Evolutionary conservation across 345 rosid genomes (phyloP), one percentile per base, ranked within the genome.

Genomic region (Hypericum androsaemum): DNA sequence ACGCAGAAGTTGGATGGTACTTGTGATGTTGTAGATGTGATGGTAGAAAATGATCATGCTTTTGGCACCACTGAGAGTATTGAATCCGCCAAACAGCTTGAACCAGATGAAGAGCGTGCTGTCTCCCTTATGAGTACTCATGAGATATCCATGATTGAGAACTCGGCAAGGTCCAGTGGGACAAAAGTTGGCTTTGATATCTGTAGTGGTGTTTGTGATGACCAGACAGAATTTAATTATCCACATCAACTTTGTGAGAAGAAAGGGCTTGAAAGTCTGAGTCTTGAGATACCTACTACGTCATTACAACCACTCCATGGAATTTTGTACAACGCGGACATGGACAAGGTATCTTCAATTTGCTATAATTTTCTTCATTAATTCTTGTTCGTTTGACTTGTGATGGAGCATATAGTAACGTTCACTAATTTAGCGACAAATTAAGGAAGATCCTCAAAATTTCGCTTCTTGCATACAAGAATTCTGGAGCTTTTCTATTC

Each of bases 321-420:
- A 32, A 38, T 52, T 51, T 37, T 47, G 10, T 42, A 57, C 46
- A 62, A 69, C 80, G 82, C 74, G 22, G 65, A 51, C 12, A 16
- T 32, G 13, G 12, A 39, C 22, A 58, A 22, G 32, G 50, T 48
- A 47, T n/a, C 17, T 8, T 7, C 6, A 50, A 37, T 35, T 42
- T 2, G 7, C 53, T 40, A 46, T 44, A 43, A 4, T 22, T 22
- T 22, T 22, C 32, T 22, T 22, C 32, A 22, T 22, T 22, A 22
- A 1, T 22, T 22, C 32, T 22, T 22, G 32, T 22, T 1, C 32
- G 32, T 1, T 22, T 22, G 32, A 22, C 4, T 22, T 22, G 32
- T 22, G 32, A 22, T 22, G 32, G 32, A 22, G 32, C 32, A 22
- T n/a, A 22, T 22, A 22, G 32, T 4, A 22, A 22, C 32, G 32